A percentile compares a stretch with the other conserved stretches of the same genome.
phyloP scores from a whole-genome alignment of 169 alveolate genomes.

The Miamiensis avidus region DNA sequence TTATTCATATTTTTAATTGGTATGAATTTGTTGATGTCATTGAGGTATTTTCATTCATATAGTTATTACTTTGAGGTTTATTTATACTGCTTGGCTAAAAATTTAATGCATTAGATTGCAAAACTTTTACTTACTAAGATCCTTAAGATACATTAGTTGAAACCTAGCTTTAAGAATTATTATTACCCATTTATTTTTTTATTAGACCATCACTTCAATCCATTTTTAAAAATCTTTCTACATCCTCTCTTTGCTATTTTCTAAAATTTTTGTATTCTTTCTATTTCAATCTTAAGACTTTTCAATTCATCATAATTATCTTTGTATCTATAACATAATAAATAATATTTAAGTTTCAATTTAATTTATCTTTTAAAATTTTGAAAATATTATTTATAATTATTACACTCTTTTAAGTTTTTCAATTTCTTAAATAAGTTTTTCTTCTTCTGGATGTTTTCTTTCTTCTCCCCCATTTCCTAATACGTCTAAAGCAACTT shows the following conservation, averaged over 20 bases:
- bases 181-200: constrained; percentile 32
- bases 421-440: constrained; percentile 43
- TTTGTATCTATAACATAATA: constrained; percentile 20
- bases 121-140: too few species aligned
- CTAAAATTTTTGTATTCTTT: constrained; percentile 75
- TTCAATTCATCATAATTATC: constrained; percentile 56
- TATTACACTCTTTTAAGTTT: constrained; percentile 49
- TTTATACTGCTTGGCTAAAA: too few species aligned
- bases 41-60: too few species aligned
- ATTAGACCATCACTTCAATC: constrained; percentile 73
- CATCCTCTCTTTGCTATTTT: constrained; percentile 74
- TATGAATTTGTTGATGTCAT: too few species aligned
- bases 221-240: constrained; percentile 85
- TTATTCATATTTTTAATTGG: too few species aligned
- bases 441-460: constrained; percentile 58
- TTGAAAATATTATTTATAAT: neutral
- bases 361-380: too few species aligned
- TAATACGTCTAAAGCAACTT: constrained; percentile 70
- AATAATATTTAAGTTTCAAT: too few species aligned
- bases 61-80: too few species aligned
- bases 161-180: too few species aligned
- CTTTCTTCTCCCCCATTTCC: constrained; percentile 59
- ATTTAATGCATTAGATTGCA: too few species aligned
- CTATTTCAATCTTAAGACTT: constrained; percentile 82
- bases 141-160: too few species aligned